phyloP scores from a whole-genome alignment of 306 rosid species.

The Acacia melanoxylon region DNA sequence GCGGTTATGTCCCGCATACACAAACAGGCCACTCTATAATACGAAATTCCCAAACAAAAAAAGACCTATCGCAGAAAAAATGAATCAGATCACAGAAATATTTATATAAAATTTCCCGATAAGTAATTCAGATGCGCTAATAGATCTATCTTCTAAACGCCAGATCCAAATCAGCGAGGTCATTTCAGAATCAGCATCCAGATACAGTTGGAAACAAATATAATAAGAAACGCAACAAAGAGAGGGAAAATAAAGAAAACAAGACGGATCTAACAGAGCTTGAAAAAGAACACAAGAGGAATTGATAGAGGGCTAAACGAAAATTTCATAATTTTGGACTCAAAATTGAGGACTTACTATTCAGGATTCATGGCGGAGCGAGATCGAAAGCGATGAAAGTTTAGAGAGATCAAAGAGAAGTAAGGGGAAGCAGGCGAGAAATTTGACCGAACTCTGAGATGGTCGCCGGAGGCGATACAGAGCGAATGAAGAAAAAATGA shows the following conservation, averaged over 20 bases:
- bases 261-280: conserved; percentile 46
- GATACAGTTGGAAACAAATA: conserved; percentile 6
- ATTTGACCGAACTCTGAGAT: conserved; percentile 25
- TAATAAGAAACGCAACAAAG: conserved; percentile 2
- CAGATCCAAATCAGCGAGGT: conserved; percentile 38
- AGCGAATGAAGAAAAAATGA: background rate
- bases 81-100: conserved; percentile 24
- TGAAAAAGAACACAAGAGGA: background rate
- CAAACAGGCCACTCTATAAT: background rate
- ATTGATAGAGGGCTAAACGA: background rate
- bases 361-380: conserved; percentile 83
- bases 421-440: conserved; percentile 37
- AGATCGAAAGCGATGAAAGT: conserved; percentile 32
- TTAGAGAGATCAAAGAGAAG: background rate
- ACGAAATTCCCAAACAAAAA: background rate
- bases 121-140: conserved; percentile 1
- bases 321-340: conserved; percentile 37
- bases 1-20: background rate
- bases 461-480: conserved; percentile 48
- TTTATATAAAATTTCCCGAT: background rate
- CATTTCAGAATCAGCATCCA: conserved; percentile 24
- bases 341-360: conserved; percentile 62
- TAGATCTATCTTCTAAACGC: conserved; percentile 29
- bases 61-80: background rate
- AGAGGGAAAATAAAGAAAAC: background rate